phyloP scores from a whole-genome alignment of 2,329 filamentous ascomycete species.

The Stemphylium beticola region DNA sequence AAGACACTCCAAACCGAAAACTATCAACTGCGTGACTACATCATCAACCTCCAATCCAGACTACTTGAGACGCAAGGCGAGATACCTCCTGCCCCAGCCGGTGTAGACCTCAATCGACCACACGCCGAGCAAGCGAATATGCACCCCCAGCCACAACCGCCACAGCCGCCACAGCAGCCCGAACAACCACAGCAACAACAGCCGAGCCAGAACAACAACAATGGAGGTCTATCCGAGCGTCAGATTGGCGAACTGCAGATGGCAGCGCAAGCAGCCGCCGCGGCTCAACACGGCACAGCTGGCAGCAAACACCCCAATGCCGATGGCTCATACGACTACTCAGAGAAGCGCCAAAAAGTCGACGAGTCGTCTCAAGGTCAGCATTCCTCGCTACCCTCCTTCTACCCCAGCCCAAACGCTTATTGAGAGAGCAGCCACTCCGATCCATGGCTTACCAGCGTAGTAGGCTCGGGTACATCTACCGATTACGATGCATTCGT shows the following conservation, averaged over 20 bases:
- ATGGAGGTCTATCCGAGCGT: slow-evolving; percentile 45
- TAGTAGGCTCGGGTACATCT: slow-evolving; percentile 23
- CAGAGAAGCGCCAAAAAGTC: slow-evolving; percentile 45
- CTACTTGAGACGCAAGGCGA: slow-evolving; percentile 84
- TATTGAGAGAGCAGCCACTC: slow-evolving; percentile 40
- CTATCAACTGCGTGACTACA: slow-evolving; percentile 88
- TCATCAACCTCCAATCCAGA: slow-evolving; percentile 85
- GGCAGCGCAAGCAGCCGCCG: slow-evolving; percentile 46
- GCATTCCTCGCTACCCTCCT: slow-evolving; percentile 27
- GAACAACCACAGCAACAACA: slow-evolving; percentile 32
- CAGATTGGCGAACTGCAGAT: slow-evolving; percentile 45
- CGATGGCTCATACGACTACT: slow-evolving; percentile 42
- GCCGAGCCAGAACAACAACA: slow-evolving; percentile 31
- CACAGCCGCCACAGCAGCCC: slow-evolving; percentile 28
- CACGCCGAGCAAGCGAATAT: slow-evolving; percentile 44
- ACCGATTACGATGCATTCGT: slow-evolving; percentile 29
- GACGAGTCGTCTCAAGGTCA: slow-evolving; percentile 46
- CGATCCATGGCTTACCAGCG: slow-evolving; percentile 31
- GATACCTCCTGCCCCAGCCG: slow-evolving; percentile 80
- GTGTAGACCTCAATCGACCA: slow-evolving; percentile 72
- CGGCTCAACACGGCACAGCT: slow-evolving; percentile 41
- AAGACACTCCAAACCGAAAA: slow-evolving; percentile 88
- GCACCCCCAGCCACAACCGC: slow-evolving; percentile 24
- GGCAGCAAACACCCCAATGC: slow-evolving; percentile 43
- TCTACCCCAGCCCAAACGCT: slow-evolving; percentile 38